These are phyloP conservation scores for Picea mariana DNA, from an alignment of 83 land plant genomes.

Conservation along the genomic window DNA sequence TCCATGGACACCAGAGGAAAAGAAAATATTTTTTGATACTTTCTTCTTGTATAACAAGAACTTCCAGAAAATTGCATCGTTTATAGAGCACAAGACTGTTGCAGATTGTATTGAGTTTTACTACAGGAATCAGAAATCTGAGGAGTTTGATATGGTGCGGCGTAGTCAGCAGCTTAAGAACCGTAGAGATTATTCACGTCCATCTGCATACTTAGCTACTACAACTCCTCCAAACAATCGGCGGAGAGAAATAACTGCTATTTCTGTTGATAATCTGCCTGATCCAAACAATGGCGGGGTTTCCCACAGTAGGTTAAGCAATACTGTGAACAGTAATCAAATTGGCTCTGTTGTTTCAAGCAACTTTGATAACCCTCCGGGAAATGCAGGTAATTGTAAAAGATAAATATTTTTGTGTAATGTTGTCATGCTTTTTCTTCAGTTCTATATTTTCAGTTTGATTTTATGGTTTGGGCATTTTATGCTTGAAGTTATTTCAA, in stretches of 20 bases:
- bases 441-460: too few species aligned
- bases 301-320: conserved; percentile 16
- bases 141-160: conserved; percentile 38
- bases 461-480: too few species aligned
- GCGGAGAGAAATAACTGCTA: conserved; percentile 24
- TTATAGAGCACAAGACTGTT: conserved; percentile 38
- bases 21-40: conserved; percentile 39
- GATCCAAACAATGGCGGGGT: not conserved
- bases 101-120: conserved; percentile 56
- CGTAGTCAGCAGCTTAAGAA: conserved; percentile 38
- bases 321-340: conserved; percentile 14
- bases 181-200: conserved; percentile 30
- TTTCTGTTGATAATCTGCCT: conserved; percentile 24
- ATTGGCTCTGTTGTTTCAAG: conserved; percentile 18
- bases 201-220: conserved; percentile 27
- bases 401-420: too few species aligned
- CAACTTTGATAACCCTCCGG: conserved; percentile 15
- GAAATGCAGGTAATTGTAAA: conserved; percentile 17
- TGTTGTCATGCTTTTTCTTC: too few species aligned
- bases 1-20: conserved; percentile 51
- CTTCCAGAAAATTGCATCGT: conserved; percentile 42
- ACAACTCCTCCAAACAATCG: conserved; percentile 30
- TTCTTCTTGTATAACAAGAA: conserved; percentile 38
- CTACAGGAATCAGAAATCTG: conserved; percentile 46
- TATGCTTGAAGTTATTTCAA: too few species aligned